phyloP scores from a whole-genome alignment of 2,329 filamentous ascomycete genomes.

The Paecilomyces formosus region DNA sequence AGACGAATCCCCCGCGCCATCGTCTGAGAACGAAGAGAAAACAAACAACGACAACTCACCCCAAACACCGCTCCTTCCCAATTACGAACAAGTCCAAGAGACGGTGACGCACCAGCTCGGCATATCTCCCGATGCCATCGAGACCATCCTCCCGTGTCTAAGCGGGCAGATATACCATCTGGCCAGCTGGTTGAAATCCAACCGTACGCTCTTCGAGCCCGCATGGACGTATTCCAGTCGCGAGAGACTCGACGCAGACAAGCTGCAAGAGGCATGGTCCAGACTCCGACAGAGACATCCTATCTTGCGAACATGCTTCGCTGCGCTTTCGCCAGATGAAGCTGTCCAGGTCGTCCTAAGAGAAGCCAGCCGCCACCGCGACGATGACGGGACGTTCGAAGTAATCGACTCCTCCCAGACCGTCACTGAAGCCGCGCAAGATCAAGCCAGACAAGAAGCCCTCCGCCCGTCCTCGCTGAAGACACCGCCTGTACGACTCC shows the following conservation, averaged over 20 bases:
- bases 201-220: constrained; percentile 22
- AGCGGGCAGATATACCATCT: constrained; percentile 27
- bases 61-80: constrained; percentile 6
- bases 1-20: constrained; percentile 1
- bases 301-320: constrained; percentile 27
- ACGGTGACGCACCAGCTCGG: constrained; percentile 9
- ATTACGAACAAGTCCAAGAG: constrained; percentile 7
- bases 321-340: constrained; percentile 15
- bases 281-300: constrained; percentile 22
- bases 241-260: constrained; percentile 16
- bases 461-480: constrained; percentile 20
- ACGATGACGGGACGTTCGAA: constrained; percentile 13
- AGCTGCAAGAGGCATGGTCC: constrained; percentile 21
- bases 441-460: constrained; percentile 15
- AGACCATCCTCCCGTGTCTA: constrained; percentile 22
- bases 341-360: constrained; percentile 24
- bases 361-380: constrained; percentile 1
- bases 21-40: background rate
- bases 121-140: constrained; percentile 12
- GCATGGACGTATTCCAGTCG: constrained; percentile 19
- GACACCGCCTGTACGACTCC: constrained; percentile 22
- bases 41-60: background rate
- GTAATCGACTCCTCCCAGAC: constrained; percentile 7
- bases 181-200: constrained; percentile 23
- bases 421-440: constrained; percentile 10